These are phyloP conservation scores for Scalesia atractyloides DNA, from an alignment of 129 eudicot species.

Conservation along the genomic window DNA sequence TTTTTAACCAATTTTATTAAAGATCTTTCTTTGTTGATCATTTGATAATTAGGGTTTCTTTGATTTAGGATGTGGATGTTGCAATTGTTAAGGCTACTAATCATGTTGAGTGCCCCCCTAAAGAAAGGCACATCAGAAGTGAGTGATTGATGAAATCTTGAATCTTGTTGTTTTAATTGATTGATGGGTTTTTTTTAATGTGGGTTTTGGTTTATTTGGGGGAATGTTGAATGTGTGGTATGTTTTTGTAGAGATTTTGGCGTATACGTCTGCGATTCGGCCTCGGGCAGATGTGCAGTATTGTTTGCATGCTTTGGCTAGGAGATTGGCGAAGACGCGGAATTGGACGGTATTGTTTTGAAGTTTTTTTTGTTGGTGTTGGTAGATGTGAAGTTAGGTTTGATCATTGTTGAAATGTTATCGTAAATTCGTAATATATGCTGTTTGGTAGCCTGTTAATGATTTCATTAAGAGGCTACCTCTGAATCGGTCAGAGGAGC, in stretches of 20 bases:
- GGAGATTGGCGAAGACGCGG: constrained; percentile 86
- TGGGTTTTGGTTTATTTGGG: constrained; percentile 11
- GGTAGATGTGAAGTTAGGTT: constrained; percentile 7
- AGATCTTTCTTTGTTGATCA: background rate
- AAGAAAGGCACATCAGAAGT: constrained; percentile 96
- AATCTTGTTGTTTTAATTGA: background rate
- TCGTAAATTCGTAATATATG: background rate
- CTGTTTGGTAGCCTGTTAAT: too few species aligned
- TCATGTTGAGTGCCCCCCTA: constrained; percentile 92
- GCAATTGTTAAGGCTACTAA: constrained; percentile 94
- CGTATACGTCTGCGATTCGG: constrained; percentile 71
- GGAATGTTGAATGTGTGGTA: constrained; percentile 6
- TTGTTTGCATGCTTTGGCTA: constrained; percentile 81
- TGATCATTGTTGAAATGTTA: background rate
- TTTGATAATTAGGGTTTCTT: constrained; percentile 15
- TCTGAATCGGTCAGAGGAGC: too few species aligned
- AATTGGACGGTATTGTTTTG: constrained; percentile 77
- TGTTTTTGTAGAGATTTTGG: constrained; percentile 56
- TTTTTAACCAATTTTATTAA: constrained; percentile 1
- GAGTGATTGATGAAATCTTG: constrained; percentile 26
- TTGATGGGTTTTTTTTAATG: constrained; percentile 1
- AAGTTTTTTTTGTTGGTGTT: constrained; percentile 5
- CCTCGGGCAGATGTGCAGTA: constrained; percentile 95
- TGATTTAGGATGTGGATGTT: constrained; percentile 84
- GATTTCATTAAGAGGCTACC: too few species aligned